A percentile compares a stretch with the other conserved stretches of the same genome.
Evolutionary conservation across 108 stramenopile species (phyloP).

Genomic region (Pseudonitzschia delicatissima): DNA sequence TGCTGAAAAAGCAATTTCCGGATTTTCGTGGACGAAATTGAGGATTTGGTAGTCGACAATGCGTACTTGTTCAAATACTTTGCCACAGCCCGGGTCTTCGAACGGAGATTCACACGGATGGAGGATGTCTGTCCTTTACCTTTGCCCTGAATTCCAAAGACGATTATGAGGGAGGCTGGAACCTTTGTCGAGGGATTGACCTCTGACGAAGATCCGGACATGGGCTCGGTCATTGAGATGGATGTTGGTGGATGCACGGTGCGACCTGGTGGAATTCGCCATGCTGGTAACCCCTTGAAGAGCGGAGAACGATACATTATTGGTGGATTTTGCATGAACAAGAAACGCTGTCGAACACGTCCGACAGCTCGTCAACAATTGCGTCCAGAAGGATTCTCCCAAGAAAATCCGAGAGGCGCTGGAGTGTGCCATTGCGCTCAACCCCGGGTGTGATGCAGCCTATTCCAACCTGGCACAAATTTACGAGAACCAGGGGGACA

Average conservation of each 20-base stretch:
- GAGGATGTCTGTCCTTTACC: constrained; percentile 52
- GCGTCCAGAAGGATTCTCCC: background rate
- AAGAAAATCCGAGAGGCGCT: constrained; percentile 28
- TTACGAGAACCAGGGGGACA: constrained; percentile 17
- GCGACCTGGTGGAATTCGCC: constrained; percentile 55
- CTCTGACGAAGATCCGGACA: constrained; percentile 7
- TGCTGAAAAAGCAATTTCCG: constrained; percentile 42
- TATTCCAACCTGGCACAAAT: constrained; percentile 35
- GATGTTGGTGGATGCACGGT: constrained; percentile 45
- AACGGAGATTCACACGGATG: constrained; percentile 59
- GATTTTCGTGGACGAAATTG: constrained; percentile 24
- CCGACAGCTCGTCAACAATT: constrained; percentile 35
- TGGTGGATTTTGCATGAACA: constrained; percentile 57
- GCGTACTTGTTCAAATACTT: constrained; percentile 57
- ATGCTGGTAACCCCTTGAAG: constrained; percentile 48
- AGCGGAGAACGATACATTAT: constrained; percentile 52
- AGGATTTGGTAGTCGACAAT: constrained; percentile 43
- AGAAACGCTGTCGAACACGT: constrained; percentile 39
- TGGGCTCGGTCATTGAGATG: constrained; percentile 35
- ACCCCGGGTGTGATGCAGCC: constrained; percentile 43
- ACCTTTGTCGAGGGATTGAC: constrained; percentile 23
- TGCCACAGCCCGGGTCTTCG: constrained; percentile 45
- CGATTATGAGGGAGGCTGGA: constrained; percentile 49
- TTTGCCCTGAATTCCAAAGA: constrained; percentile 38
- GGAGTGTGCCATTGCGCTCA: constrained; percentile 46